A percentile compares a stretch with the other conserved stretches of the same genome.
These are phyloP conservation scores for Scheffersomyces cryptocercus DNA, from an alignment of 1,139 yeast genomes.

Conservation along the genomic window DNA sequence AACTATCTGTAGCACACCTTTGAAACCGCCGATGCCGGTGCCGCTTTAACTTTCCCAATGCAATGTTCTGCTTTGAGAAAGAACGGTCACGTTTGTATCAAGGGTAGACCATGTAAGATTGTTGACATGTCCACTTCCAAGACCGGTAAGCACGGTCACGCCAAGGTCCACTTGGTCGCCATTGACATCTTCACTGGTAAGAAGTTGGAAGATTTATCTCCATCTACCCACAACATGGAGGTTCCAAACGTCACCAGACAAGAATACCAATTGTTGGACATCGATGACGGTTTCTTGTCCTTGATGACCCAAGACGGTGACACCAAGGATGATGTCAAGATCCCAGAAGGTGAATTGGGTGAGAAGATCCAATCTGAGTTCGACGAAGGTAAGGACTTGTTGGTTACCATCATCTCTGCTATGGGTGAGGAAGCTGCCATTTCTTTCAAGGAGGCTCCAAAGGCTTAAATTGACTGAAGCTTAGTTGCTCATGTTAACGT, in stretches of 20 bases:
- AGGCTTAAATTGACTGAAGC: constrained; percentile 23
- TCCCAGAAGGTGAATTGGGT: constrained; percentile 98
- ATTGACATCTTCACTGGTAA: constrained; percentile 98
- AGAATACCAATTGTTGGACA: constrained; percentile 96
- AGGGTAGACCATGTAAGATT: constrained; percentile 99
- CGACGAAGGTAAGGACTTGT: constrained; percentile 96
- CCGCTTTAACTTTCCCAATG: constrained; percentile 97
- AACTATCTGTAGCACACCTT: constrained; percentile 71
- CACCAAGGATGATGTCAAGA: constrained; percentile 98
- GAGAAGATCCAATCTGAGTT: constrained; percentile 86
- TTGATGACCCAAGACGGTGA: constrained; percentile 97
- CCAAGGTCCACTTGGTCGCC: constrained; percentile 99
- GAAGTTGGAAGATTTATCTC: constrained; percentile 99
- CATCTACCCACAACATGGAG: constrained; percentile 99
- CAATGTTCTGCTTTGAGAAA: constrained; percentile 99
- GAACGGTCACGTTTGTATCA: constrained; percentile 98
- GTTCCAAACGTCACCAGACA: constrained; percentile 96
- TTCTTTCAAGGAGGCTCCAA: constrained; percentile 98
- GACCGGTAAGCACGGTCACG: constrained; percentile 99
- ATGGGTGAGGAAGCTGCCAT: constrained; percentile 99
- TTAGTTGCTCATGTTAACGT: not conserved
- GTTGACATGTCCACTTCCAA: constrained; percentile 99
- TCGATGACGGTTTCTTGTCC: constrained; percentile 96
- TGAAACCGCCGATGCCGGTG: constrained; percentile 99
- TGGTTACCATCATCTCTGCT: constrained; percentile 94